A percentile compares a stretch with the other conserved stretches of the same genome.
Evolutionary conservation across 2,329 filamentous ascomycete genomes (phyloP).

Genomic region (Aphanocladium album): DNA sequence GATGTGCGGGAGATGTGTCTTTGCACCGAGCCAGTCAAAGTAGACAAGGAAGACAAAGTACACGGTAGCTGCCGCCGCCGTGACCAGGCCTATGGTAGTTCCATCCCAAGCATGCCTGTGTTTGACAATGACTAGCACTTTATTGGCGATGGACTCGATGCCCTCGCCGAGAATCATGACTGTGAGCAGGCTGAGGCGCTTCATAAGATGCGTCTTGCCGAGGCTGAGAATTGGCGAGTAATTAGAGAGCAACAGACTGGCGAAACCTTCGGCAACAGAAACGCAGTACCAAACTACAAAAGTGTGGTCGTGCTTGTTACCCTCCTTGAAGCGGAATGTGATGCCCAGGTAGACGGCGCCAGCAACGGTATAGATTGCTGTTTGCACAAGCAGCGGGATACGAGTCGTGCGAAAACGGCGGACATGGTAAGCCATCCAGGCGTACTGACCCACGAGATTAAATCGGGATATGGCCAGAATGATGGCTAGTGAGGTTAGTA

Average conservation of each 20-base stretch:
- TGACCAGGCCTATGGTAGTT: constrained; percentile 36
- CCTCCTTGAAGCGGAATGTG: constrained; percentile 32
- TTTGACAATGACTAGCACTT: constrained; percentile 47
- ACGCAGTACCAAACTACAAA: constrained; percentile 49
- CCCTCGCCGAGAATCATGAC: constrained; percentile 64
- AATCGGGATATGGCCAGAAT: constrained; percentile 49
- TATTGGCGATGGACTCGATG: constrained; percentile 51
- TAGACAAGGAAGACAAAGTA: constrained; percentile 44
- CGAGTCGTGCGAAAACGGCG: constrained; percentile 34
- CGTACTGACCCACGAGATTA: constrained; percentile 49
- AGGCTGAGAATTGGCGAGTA: constrained; percentile 54
- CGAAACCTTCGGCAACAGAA: constrained; percentile 46
- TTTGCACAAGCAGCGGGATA: constrained; percentile 31
- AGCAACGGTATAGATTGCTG: constrained; percentile 29
- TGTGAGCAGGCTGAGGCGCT: constrained; percentile 58
- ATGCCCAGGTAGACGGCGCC: constrained; percentile 37
- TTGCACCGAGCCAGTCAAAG: constrained; percentile 58
- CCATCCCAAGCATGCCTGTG: constrained; percentile 35
- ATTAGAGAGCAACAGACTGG: constrained; percentile 49
- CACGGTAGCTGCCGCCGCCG: constrained; percentile 34
- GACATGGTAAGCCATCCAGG: constrained; percentile 39
- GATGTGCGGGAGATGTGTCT: constrained; percentile 50
- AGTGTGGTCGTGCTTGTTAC: constrained; percentile 26
- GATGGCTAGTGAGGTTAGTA: constrained; percentile 25
- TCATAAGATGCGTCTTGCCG: constrained; percentile 57